phyloP scores from a whole-genome alignment of 768 basidiomycete genomes.

The Xerocomellus amylosporus region DNA sequence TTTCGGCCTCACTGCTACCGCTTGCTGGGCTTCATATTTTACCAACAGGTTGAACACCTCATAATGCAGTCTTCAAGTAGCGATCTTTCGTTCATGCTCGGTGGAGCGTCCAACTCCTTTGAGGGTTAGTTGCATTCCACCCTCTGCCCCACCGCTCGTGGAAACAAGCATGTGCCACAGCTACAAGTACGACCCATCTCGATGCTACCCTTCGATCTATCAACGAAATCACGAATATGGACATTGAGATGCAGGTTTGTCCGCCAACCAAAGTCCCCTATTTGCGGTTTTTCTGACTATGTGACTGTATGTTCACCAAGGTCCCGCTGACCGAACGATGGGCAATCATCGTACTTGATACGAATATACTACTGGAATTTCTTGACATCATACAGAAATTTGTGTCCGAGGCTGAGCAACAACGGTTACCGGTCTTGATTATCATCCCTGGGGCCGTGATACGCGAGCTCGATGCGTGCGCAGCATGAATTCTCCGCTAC shows the following conservation, averaged over 20 bases:
- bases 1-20: not conserved
- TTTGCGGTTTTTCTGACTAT: not conserved
- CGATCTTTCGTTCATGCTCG: not conserved
- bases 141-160: not conserved
- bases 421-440: constrained; percentile 50
- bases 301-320: constrained; percentile 23
- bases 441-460: constrained; percentile 75
- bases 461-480: constrained; percentile 72
- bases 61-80: constrained; percentile 4
- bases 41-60: not conserved
- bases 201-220: constrained; percentile 49
- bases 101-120: not conserved
- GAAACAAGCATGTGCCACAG: constrained; percentile 3
- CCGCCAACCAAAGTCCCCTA: not conserved
- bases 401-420: constrained; percentile 55
- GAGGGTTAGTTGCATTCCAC: constrained; percentile 10
- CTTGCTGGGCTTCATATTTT: not conserved
- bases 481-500: not conserved
- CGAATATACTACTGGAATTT: constrained; percentile 71
- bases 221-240: constrained; percentile 55
- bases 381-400: constrained; percentile 64
- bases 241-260: constrained; percentile 73
- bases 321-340: constrained; percentile 41
- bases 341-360: constrained; percentile 66
- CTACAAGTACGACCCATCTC: constrained; percentile 8